Base-by-base conservation (phyloP, 768 basidiomycete species). In the Hypholoma fasciculare region DNA sequence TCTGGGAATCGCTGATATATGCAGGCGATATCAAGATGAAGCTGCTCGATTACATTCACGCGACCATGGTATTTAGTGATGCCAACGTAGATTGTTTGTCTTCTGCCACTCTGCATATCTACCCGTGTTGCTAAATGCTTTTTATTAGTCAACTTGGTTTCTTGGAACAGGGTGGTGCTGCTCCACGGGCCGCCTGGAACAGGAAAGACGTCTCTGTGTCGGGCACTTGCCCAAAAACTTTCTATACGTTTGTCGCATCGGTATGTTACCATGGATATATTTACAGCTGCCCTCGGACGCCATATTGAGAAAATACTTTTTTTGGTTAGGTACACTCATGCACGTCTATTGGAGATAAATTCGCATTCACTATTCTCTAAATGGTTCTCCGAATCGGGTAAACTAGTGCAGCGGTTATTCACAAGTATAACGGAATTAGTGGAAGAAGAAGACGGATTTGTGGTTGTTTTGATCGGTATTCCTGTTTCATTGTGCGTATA, bases 311-410 rank as follows among this genome's bases (percentile, higher is more conserved):
- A 51, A 19, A 48, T 34, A 17, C 8, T 23, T 47, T 17, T 17
- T 48, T 12, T 48, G 47, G 23, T 16, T 64, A 96, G 95, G 26
- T 99, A 97, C 69, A 78, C 89, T 0, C 83, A 91, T 71, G 84
- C 93, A 37, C 90, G 94, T 47, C 78, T 99, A 11, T 82, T 99
- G 46, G 97, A 99, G 72, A 97, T 99, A 67, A 98, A 98, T 69
- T 96, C 97, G 0, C 97, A 98, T 74, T 98, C 96, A 1, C 81
- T 99, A 14, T 98, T 99, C 71, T 96, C 94, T 14, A 92, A 95
- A 65, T 99, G 97, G 96, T 99, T 98, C 74, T 98, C 96, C 0
- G 97, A 99, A 70, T 97, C 95, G 0, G 97, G 97, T 14, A 99
- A 99, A 72, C 85, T 99, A 27, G 97, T 99, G 1, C 96, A 98